Percentiles rank a stretch among this genome's conserved stretches.
These are phyloP conservation scores for Potentilla sterilis DNA, from an alignment of 306 rosid species.

Conservation along the genomic window DNA sequence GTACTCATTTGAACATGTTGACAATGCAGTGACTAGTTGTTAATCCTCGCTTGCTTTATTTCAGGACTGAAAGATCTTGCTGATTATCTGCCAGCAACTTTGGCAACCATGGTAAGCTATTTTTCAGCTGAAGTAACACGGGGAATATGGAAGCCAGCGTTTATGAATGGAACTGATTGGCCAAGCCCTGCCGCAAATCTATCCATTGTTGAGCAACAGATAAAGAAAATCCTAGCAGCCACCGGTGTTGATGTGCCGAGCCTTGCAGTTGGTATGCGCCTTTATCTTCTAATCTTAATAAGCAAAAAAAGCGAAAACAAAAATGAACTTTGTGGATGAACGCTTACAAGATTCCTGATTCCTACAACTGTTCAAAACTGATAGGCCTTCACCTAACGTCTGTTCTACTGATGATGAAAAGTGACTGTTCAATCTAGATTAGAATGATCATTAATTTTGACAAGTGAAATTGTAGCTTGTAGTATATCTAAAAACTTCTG, in stretches of 20 bases:
- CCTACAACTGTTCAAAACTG: background rate
- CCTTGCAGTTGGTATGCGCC: constrained; percentile 69
- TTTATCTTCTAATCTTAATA: constrained; percentile 2
- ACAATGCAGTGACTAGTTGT: constrained; percentile 14
- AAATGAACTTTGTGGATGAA: background rate
- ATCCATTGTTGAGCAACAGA: constrained; percentile 72
- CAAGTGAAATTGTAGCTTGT: constrained; percentile 7
- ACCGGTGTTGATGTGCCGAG: constrained; percentile 96
- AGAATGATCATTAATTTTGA: background rate
- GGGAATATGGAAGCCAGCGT: constrained; percentile 95
- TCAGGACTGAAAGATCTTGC: constrained; percentile 92
- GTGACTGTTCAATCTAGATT: constrained; percentile 3
- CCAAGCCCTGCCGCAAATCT: constrained; percentile 98
- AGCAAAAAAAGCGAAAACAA: background rate
- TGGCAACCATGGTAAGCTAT: constrained; percentile 83
- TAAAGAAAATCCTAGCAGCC: constrained; percentile 75
- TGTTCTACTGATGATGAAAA: background rate
- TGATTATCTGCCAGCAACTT: constrained; percentile 86
- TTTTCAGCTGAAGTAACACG: constrained; percentile 93
- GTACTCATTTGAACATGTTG: constrained; percentile 4
- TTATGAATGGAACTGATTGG: constrained; percentile 97
- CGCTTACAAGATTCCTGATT: background rate
- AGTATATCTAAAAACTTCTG: constrained; percentile 13
- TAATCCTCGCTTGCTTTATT: constrained; percentile 25
- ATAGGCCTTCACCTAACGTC: constrained; percentile 10